Evolutionary conservation across 306 rosid genomes (phyloP).

Genomic region (Canavalia ensiformis): DNA sequence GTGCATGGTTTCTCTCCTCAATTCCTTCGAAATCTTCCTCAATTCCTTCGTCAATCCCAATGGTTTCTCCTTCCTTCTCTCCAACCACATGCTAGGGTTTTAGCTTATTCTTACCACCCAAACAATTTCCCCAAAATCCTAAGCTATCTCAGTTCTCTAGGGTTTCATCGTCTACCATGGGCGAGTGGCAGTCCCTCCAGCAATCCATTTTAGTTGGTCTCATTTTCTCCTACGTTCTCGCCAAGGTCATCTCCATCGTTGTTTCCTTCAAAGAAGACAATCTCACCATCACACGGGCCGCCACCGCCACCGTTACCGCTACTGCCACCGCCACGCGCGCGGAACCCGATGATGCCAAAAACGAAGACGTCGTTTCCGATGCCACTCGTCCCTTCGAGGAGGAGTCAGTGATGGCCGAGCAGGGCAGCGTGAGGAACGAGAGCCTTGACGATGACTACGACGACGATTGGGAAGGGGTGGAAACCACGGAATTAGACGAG

Average conservation of each 20-base stretch:
- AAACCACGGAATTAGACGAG: constrained; percentile 90
- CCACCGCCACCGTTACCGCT: background rate
- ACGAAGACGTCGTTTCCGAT: constrained; percentile 8
- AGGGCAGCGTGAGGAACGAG: constrained; percentile 82
- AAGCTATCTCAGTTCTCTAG: constrained; percentile 20
- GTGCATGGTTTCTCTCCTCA: constrained; percentile 29
- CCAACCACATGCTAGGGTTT: constrained; percentile 51
- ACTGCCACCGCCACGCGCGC: background rate
- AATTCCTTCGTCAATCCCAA: constrained; percentile 5
- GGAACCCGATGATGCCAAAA: background rate
- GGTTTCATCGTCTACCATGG: constrained; percentile 60
- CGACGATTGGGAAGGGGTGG: constrained; percentile 99
- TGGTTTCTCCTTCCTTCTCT: background rate
- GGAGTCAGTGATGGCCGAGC: constrained; percentile 89
- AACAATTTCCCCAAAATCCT: background rate
- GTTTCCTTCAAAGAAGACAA: constrained; percentile 87
- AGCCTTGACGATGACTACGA: constrained; percentile 66
- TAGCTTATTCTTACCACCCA: background rate
- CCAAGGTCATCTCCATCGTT: constrained; percentile 88
- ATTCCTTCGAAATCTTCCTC: constrained; percentile 29
- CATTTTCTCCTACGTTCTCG: constrained; percentile 94
- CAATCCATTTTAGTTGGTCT: constrained; percentile 85
- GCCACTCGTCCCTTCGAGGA: constrained; percentile 49
- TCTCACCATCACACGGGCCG: constrained; percentile 66
- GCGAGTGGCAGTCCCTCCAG: constrained; percentile 85